Conservation (phyloP, 495 filamentous ascomycete species). For the Tuber umbilicatum region DNA sequence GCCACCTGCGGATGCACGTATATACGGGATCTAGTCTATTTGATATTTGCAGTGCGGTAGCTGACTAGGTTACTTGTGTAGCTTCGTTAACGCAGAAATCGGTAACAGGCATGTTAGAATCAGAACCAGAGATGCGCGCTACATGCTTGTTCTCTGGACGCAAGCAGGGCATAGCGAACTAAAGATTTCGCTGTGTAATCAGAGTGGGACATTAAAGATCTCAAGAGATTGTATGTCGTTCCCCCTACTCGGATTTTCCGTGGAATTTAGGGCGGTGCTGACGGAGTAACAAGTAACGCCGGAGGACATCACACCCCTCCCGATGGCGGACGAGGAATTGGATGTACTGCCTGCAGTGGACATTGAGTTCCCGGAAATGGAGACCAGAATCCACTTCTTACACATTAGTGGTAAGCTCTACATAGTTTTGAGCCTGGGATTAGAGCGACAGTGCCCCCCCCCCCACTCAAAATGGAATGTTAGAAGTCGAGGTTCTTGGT, state of each 20-base stretch:
- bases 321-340: background rate
- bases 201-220: background rate
- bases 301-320: constrained; percentile 2
- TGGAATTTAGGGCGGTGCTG: background rate
- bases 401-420: background rate
- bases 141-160: constrained; percentile 4
- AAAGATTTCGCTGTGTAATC: constrained; percentile 6
- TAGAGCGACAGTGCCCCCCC: background rate
- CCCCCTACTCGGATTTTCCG: background rate
- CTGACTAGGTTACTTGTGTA: background rate
- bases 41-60: background rate
- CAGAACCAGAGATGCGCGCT: background rate
- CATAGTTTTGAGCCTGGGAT: background rate
- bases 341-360: background rate
- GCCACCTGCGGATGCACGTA: background rate
- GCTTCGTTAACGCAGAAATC: background rate
- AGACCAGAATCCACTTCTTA: background rate
- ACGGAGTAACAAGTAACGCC: background rate
- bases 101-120: background rate
- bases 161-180: background rate
- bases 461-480: background rate
- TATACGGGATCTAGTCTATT: background rate
- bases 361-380: background rate
- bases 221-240: background rate
- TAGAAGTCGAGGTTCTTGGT: background rate